phyloP scores from a whole-genome alignment of 345 rosid species.

The Lumnitzera littorea region DNA sequence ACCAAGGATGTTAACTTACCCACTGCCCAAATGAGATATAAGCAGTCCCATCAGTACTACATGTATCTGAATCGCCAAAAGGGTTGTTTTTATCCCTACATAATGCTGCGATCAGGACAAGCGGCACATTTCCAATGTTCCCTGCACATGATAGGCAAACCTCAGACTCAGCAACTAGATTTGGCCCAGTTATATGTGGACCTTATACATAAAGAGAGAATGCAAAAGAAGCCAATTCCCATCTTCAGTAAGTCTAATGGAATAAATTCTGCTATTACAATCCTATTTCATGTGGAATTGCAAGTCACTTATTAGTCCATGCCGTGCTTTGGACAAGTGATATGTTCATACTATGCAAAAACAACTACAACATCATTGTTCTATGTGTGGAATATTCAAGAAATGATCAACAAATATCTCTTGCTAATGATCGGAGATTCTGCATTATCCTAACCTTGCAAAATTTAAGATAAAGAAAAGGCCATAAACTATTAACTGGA shows the following conservation, averaged over 20 bases:
- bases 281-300: not conserved
- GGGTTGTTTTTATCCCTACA: conserved; percentile 84
- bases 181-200: not conserved
- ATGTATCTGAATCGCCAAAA: conserved; percentile 73
- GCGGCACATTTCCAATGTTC: conserved; percentile 97
- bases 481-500: too few relatives aligned
- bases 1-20: conserved; percentile 30
- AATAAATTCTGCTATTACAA: too few relatives aligned
- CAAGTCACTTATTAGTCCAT: too few relatives aligned
- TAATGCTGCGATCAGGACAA: conserved; percentile 84
- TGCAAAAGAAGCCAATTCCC: not conserved
- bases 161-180: not conserved
- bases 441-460: not conserved
- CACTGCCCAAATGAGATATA: conserved; percentile 99
- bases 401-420: not conserved
- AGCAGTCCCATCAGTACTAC: conserved; percentile 85
- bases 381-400: not conserved
- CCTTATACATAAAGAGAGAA: not conserved
- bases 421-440: not conserved
- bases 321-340: too few relatives aligned
- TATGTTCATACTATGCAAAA: too few relatives aligned
- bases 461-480: not conserved
- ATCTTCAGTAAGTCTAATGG: not conserved
- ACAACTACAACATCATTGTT: too few relatives aligned
- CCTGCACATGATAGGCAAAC: conserved; percentile 40